A percentile compares a stretch with the other conserved stretches of the same genome.
These are phyloP conservation scores for Irpex sp. DNA, from an alignment of 1,284 basidiomycete genomes.

Conservation along the genomic window DNA sequence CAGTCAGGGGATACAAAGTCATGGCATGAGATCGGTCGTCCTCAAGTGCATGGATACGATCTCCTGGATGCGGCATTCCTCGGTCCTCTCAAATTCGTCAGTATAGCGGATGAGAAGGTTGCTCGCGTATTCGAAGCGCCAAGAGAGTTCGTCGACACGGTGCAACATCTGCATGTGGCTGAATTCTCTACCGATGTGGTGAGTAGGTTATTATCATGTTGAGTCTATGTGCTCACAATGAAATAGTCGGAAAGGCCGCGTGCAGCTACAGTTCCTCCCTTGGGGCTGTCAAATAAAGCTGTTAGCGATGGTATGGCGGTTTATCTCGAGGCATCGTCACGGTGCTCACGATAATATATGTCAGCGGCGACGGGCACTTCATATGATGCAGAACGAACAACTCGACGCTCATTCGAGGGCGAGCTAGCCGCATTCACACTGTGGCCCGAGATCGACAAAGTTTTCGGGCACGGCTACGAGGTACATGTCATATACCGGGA, in stretches of 20 bases:
- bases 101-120: constrained; percentile 92
- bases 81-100: constrained; percentile 73
- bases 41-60: constrained; percentile 95
- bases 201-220: neutral
- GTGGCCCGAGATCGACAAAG: constrained; percentile 97
- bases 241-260: constrained; percentile 39
- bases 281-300: constrained; percentile 73
- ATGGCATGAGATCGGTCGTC: constrained; percentile 89
- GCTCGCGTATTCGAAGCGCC: constrained; percentile 89
- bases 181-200: constrained; percentile 47
- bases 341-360: neutral
- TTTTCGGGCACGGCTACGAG: constrained; percentile 98
- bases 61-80: constrained; percentile 80
- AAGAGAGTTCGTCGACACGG: constrained; percentile 64
- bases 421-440: constrained; percentile 83
- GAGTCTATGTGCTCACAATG: neutral
- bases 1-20: constrained; percentile 15
- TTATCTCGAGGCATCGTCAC: neutral
- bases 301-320: constrained; percentile 48
- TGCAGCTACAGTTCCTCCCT: constrained; percentile 72
- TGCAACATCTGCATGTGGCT: constrained; percentile 48
- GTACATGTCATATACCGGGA: constrained; percentile 34
- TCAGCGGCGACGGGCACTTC: constrained; percentile 11
- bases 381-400: constrained; percentile 15
- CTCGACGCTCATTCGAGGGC: constrained; percentile 75